Evolutionary conservation across 352 stramenopile genomes (phyloP), one percentile per base, ranked within the genome.

Genomic region (Globisporangium cylindrosporum): DNA sequence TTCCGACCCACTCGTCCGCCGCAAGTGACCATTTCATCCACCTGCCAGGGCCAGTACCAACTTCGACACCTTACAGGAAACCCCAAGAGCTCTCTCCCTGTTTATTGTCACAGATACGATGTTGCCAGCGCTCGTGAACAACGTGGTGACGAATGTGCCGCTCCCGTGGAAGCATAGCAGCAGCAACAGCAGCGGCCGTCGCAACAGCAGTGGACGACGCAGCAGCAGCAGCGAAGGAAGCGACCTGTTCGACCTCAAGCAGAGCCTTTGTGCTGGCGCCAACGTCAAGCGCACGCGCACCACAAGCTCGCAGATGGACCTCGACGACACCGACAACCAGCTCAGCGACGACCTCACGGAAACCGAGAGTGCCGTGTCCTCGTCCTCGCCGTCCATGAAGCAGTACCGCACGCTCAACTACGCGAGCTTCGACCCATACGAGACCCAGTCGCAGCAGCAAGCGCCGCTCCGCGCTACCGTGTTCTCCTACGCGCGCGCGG

Each of bases 401-500:
- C 59, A 57, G 27, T 55, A 63, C 10, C 54, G 53, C 34, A 51
- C 66, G 41, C 59, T 71, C 34, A 58, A 71, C 41, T 27, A 43
- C 53, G 59, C 59, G 59, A 58, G 60, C 66, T 71, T 67, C 41
- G 66, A 71, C 41, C 66, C 66, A 53, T 68, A 72, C 57, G 58
- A 70, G 63, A 9, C 34, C 29, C 51, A 59, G 1, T 49, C 66
- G 12, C 59, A 71, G 14, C 48, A 58, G 24, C 58, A 60, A 10
- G 10, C 38, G 53, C 66, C 70, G 24, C 70, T 81, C 20, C 72
- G 79, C 58, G 66, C 59, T 1, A 62, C 78, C 22, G 74, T 86
- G 25, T 89, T 82, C 62, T 92, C 81, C 7, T 77, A 88, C 27
- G 82, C 82, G 29, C 78, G 83, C 54, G 80, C 80, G 6, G 80